Percentiles rank a stretch among this genome's conserved stretches.
phyloP scores from a whole-genome alignment of 768 basidiomycete species.

The Kwoniella newhampshirensis region DNA sequence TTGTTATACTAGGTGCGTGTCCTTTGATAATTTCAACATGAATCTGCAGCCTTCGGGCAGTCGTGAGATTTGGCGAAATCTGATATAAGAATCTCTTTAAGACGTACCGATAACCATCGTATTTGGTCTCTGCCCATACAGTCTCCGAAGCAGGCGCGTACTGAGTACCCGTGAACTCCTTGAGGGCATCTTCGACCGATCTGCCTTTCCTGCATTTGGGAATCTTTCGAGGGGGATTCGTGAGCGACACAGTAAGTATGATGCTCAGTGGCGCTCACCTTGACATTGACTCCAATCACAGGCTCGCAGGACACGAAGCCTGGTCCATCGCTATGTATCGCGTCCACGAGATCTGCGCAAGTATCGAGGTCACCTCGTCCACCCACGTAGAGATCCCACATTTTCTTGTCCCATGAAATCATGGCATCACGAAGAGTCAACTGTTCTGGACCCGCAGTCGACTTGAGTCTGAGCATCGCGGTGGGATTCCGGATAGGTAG shows the following conservation, averaged over 20 bases:
- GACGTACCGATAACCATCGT: conserved; percentile 76
- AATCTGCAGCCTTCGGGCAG: conserved; percentile 67
- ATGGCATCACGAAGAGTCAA: conserved; percentile 68
- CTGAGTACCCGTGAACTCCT: conserved; percentile 52
- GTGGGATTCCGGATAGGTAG: conserved; percentile 56
- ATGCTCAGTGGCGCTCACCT: conserved; percentile 55
- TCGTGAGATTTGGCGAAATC: neutral
- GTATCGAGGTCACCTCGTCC: conserved; percentile 62
- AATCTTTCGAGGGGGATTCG: conserved; percentile 58
- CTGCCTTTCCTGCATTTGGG: conserved; percentile 80
- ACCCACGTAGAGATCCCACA: conserved; percentile 61
- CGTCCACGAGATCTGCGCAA: conserved; percentile 55
- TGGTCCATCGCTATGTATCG: conserved; percentile 47
- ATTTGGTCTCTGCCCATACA: conserved; percentile 88
- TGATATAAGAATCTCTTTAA: no score
- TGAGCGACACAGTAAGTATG: neutral
- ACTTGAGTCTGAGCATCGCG: conserved; percentile 60
- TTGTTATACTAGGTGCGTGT: conserved; percentile 61
- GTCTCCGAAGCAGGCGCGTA: conserved; percentile 45
- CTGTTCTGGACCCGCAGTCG: conserved; percentile 61
- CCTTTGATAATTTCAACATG: conserved; percentile 63
- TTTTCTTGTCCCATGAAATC: conserved; percentile 67
- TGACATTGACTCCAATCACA: conserved; percentile 63
- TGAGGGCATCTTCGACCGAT: conserved; percentile 61
- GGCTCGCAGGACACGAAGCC: conserved; percentile 52